Percentiles rank a stretch among this genome's conserved stretches.
These are phyloP conservation scores for Helenozyma rhizophorensis DNA, from an alignment of 805 yeast species.

Conservation along the genomic window DNA sequence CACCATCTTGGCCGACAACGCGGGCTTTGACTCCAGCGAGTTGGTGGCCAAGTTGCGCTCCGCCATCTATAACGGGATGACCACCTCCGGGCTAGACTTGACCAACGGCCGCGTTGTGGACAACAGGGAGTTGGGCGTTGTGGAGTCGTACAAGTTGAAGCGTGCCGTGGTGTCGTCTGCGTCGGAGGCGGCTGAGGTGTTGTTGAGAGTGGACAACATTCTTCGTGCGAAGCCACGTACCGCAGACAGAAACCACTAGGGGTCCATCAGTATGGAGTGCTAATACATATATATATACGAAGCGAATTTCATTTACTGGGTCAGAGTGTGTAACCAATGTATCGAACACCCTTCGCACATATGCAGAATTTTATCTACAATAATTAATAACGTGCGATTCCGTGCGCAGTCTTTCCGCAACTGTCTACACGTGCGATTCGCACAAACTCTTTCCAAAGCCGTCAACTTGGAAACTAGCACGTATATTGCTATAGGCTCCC, in stretches of 20 bases:
- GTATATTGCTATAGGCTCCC: too few relatives aligned
- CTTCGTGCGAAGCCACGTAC: constrained; percentile 97
- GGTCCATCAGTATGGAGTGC: too few relatives aligned
- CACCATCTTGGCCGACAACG: constrained; percentile 92
- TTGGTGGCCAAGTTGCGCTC: constrained; percentile 86
- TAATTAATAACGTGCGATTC: too few relatives aligned
- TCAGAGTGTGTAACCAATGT: too few relatives aligned
- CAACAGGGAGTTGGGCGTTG: constrained; percentile 89
- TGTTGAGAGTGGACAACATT: constrained; percentile 93
- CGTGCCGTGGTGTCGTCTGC: constrained; percentile 92
- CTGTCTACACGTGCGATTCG: too few relatives aligned
- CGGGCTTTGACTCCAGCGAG: constrained; percentile 93
- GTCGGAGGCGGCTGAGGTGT: constrained; percentile 96
- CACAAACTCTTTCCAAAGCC: too few relatives aligned
- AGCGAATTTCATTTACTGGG: too few relatives aligned
- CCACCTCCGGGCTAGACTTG: constrained; percentile 87
- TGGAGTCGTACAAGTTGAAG: constrained; percentile 89
- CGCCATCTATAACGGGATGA: constrained; percentile 85
- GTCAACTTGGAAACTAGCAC: too few relatives aligned
- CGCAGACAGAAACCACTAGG: constrained; percentile 68
- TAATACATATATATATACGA: too few relatives aligned
- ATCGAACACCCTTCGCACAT: too few relatives aligned
- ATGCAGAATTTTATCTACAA: too few relatives aligned
- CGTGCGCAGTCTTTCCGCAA: too few relatives aligned
- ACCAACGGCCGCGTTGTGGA: constrained; percentile 83